These are phyloP conservation scores for Piloderma croceum DNA, from an alignment of 768 basidiomycete genomes.

Conservation along the genomic window DNA sequence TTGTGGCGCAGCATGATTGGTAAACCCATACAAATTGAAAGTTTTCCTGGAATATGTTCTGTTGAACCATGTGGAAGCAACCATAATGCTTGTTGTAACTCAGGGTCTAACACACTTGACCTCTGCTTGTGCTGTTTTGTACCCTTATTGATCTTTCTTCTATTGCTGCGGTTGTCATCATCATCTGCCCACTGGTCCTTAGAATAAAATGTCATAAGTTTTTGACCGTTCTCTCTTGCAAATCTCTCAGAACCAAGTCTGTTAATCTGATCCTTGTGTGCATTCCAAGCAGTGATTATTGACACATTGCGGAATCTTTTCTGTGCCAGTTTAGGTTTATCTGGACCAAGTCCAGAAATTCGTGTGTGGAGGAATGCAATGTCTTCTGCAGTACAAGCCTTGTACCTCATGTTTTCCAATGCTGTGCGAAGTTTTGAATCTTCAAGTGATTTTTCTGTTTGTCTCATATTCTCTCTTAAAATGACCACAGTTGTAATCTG, in stretches of 20 bases:
- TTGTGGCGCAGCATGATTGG: slow-evolving; percentile 30
- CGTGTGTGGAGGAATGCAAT: slow-evolving; percentile 8
- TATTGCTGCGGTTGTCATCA: not conserved
- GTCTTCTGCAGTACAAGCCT: slow-evolving; percentile 15
- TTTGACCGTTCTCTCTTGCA: too few species aligned
- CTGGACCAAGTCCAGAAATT: slow-evolving; percentile 19
- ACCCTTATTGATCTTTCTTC: too few species aligned
- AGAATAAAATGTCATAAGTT: not conserved
- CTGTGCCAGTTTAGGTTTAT: too few species aligned
- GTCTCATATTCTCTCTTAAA: slow-evolving; percentile 10
- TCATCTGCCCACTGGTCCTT: not conserved
- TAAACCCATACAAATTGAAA: slow-evolving; percentile 26
- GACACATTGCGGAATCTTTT: too few species aligned
- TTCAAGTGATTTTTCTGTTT: slow-evolving; percentile 12
- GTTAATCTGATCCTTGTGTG: too few species aligned
- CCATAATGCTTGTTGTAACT: slow-evolving; percentile 17
- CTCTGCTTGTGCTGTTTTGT: slow-evolving; percentile 6
- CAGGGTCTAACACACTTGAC: slow-evolving; percentile 8
- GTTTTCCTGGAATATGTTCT: slow-evolving; percentile 21
- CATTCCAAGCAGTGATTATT: too few species aligned
- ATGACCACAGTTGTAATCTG: slow-evolving; percentile 4
- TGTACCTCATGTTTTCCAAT: slow-evolving; percentile 24
- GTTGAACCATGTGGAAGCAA: slow-evolving; percentile 24
- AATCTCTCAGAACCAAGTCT: too few species aligned
- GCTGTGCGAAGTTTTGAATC: slow-evolving; percentile 20